Conservation (phyloP, 1,284 basidiomycete species). For the Cryptococcus hybrid region DNA sequence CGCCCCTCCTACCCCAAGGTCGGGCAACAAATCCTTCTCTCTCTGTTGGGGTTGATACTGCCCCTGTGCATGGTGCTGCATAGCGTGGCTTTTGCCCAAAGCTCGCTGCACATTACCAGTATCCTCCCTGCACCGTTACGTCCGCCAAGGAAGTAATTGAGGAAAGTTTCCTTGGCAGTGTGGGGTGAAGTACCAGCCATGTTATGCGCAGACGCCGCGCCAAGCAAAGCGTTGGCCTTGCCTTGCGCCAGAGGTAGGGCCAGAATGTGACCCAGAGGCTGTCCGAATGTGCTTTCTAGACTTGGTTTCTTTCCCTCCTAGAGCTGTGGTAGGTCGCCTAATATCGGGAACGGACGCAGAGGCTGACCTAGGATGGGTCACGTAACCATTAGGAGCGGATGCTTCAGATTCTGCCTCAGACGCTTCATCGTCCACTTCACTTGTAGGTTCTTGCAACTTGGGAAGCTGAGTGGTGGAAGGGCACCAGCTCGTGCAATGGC, state of each 20-base stretch:
- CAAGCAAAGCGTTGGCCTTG: conserved; percentile 18
- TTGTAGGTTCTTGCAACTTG: conserved; percentile 24
- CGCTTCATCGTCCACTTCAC: conserved; percentile 29
- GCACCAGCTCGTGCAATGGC: conserved; percentile 49
- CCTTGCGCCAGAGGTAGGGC: neutral
- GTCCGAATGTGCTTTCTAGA: conserved; percentile 26
- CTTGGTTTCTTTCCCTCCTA: conserved; percentile 1
- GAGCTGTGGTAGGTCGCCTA: conserved; percentile 21
- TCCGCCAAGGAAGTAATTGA: conserved; percentile 91
- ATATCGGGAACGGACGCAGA: conserved; percentile 79
- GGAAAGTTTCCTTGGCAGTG: conserved; percentile 77
- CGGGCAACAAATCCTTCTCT: conserved; percentile 42
- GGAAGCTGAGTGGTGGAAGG: conserved; percentile 14
- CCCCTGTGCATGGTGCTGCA: neutral
- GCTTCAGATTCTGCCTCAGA: conserved; percentile 40
- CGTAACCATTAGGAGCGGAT: conserved; percentile 41
- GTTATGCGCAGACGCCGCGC: conserved; percentile 50
- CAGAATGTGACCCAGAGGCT: conserved; percentile 16
- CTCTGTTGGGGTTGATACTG: conserved; percentile 3
- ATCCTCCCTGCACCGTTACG: conserved; percentile 49
- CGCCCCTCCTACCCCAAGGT: conserved; percentile 47
- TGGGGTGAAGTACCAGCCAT: conserved; percentile 49
- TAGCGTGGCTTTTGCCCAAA: neutral
- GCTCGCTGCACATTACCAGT: neutral
- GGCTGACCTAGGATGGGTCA: conserved; percentile 64